A percentile compares a stretch with the other conserved stretches of the same genome.
Evolutionary conservation across 495 filamentous ascomycete species (phyloP).

Genomic region (Oleoguttula mirabilis): DNA sequence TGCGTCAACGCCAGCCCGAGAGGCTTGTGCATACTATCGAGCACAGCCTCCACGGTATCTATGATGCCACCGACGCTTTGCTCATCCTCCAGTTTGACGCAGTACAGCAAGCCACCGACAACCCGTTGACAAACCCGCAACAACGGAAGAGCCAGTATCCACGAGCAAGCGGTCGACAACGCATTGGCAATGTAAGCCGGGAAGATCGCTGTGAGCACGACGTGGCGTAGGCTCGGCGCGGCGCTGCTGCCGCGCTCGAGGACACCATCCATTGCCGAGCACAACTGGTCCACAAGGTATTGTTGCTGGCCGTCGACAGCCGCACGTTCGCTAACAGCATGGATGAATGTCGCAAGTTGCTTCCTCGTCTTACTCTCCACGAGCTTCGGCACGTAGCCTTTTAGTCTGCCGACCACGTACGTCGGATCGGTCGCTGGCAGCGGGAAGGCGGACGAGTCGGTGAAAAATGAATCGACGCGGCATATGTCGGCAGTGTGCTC

Average conservation of each 20-base stretch:
- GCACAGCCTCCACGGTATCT: conserved; percentile 34
- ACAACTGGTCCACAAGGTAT: conserved; percentile 48
- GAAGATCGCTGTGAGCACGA: conserved; percentile 48
- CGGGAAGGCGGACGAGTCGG: conserved; percentile 51
- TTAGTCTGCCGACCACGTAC: conserved; percentile 56
- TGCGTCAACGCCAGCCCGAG: conserved; percentile 27
- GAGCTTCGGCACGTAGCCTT: conserved; percentile 51
- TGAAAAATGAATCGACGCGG: conserved; percentile 55
- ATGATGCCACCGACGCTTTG: conserved; percentile 35
- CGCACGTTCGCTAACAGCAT: conserved; percentile 52
- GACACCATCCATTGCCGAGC: conserved; percentile 40
- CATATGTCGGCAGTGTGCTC: conserved; percentile 54
- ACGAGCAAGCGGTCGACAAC: conserved; percentile 41
- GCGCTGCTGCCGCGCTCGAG: conserved; percentile 36
- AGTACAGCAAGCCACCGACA: conserved; percentile 37
- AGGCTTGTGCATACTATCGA: conserved; percentile 33
- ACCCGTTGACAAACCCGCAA: conserved; percentile 38
- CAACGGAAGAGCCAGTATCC: conserved; percentile 47
- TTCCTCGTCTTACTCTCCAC: conserved; percentile 40
- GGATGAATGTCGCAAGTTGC: conserved; percentile 49
- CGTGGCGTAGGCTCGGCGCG: conserved; percentile 42
- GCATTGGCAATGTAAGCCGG: conserved; percentile 50
- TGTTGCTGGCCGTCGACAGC: conserved; percentile 47
- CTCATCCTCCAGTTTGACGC: conserved; percentile 37
- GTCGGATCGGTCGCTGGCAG: conserved; percentile 52